Percentiles rank a stretch among this genome's conserved stretches.
Conservation (phyloP, 2,329 filamentous ascomycete genomes). For the Pseudodiploospora longispora region DNA sequence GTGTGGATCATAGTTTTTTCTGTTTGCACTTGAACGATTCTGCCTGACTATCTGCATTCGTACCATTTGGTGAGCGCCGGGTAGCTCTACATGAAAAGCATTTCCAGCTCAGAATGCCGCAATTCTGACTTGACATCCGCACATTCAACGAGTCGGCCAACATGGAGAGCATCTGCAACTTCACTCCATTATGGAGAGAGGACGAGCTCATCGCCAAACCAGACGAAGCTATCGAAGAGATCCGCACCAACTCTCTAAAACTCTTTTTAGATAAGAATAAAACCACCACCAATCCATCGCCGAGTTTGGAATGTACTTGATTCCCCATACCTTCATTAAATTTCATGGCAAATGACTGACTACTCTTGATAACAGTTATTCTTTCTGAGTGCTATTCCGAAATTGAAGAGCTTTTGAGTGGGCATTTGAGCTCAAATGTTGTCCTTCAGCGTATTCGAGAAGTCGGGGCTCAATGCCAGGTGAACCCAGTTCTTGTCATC, state of each 20-base stretch:
- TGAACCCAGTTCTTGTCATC: slow-evolving; percentile 7
- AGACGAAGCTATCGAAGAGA: slow-evolving; percentile 7
- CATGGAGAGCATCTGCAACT: slow-evolving; percentile 17
- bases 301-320: slow-evolving; percentile 1
- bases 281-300: background rate
- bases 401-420: slow-evolving; percentile 7
- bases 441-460: slow-evolving; percentile 10
- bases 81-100: no score
- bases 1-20: no score
- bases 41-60: no score
- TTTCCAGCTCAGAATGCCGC: no score
- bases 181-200: slow-evolving; percentile 15
- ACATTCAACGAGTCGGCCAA: no score
- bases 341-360: background rate
- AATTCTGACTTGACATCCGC: no score
- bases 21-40: no score
- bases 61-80: no score
- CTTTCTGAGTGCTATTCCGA: slow-evolving; percentile 5
- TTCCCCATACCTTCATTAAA: background rate
- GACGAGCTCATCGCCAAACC: slow-evolving; percentile 8
- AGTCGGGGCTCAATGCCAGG: background rate
- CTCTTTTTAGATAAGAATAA: slow-evolving; percentile 7
- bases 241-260: slow-evolving; percentile 7
- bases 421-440: slow-evolving; percentile 5
- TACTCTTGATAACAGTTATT: slow-evolving; percentile 7